Evolutionary conservation across 495 filamentous ascomycete genomes (phyloP), one percentile per base, ranked within the genome.

Genomic region (Bacidia rubella): DNA sequence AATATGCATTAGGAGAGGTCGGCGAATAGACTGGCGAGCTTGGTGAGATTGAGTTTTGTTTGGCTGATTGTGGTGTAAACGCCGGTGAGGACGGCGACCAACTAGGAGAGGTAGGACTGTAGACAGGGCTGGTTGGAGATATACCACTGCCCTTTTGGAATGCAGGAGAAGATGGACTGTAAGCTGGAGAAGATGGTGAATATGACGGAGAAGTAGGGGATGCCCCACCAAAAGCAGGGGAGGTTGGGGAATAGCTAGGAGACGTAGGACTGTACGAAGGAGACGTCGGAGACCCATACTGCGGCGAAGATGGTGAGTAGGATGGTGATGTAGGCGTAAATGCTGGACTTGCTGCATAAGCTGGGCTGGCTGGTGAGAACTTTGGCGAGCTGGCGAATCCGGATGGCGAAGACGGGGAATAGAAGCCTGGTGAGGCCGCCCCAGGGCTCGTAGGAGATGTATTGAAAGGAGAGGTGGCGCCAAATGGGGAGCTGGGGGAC

Each of bases 221-320:
- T 15, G 38, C 49, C 15, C 49, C 35, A 26, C 20, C 39, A 63
- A 79, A 80, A 57, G 65, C 74, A 12, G 79, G 79, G n/a, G 75
- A 80, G 15, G 80, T 79, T 5, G 80, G 80, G 19, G 82, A 87
- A 64, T 88, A 90, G 47, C 71, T 82, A 26, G 90, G 89, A 39
- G 87, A 93, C 0, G 86, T 90, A 0, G 87, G 87, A 57, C 82
- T 87, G 63, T 87, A 90, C 41, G 75, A 80, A 10, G 86, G 86
- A 1, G 76, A 80, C 0, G 80, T 80, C 7, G 81, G 82, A 2
- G 81, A 84, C 11, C 86, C 89, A 68, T 88, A 90, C 44, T 72
- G 80, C 29, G 90, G 89, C 39, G 87, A 92, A 0, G 86, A 89
- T 1, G 87, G 87, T 56, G 82, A 88, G 62, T 93, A 94, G 0